Conservation (phyloP, 2,329 filamentous ascomycete genomes). For the Colletotrichum melonis region DNA sequence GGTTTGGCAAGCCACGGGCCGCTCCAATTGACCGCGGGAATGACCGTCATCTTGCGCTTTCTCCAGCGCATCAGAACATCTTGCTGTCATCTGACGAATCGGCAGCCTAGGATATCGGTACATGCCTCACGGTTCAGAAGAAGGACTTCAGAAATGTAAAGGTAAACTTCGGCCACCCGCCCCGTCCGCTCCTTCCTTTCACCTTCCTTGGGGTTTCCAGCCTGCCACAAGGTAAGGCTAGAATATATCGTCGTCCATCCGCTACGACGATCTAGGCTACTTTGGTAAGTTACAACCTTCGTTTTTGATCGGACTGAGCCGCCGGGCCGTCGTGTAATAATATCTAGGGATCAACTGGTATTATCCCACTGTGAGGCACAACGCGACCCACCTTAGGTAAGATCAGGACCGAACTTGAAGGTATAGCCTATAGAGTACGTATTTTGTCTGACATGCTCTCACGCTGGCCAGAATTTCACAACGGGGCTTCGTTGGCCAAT, state of each 20-base stretch:
- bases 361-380: neutral
- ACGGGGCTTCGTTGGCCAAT: neutral
- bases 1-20: neutral
- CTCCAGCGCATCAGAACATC: neutral
- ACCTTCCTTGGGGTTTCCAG: neutral
- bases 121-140: neutral
- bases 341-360: neutral
- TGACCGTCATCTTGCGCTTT: constrained; percentile 11
- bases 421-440: neutral
- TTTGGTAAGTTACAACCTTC: neutral
- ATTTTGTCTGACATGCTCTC: neutral
- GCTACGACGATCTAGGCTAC: neutral
- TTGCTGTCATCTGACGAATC: neutral
- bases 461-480: neutral
- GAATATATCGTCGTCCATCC: neutral
- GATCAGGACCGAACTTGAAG: neutral
- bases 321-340: neutral
- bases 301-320: neutral
- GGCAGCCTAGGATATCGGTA: neutral
- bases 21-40: constrained; percentile 18
- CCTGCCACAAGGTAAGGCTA: neutral
- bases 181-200: constrained; percentile 1
- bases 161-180: neutral
- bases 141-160: neutral
- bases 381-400: neutral